Base-by-base conservation (phyloP, 2,329 filamentous ascomycete genomes). In the Colletotrichum sp. region DNA sequence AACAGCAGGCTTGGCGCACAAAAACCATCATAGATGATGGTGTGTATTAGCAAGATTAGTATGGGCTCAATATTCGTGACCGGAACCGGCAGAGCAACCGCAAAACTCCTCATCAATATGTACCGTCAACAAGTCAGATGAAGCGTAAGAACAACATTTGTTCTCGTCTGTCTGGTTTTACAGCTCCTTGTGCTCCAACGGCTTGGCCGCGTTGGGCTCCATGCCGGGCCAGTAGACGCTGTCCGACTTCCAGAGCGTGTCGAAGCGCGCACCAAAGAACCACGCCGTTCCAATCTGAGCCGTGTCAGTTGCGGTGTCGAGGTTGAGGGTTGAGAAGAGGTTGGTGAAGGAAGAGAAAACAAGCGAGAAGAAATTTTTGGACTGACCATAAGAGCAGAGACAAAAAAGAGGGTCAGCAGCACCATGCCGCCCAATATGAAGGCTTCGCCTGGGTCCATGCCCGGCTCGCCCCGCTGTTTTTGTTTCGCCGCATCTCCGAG, bases 191-290 rank as follows among this genome's bases (percentile, higher is more conserved):
- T 78, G 77, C 61, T 67, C 74, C 10, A 76, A 63, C 24, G 74
- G 74, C 74, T 36, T 34, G 38, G 70, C 60, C 69, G 68, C 67
- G 52, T 66, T 66, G 74, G 68, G 52, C 61, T 75, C 73, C 58
- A 65, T 63, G 65, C 71, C 55, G 10, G 77, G 72, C 77, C 77
- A 78, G 67, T 72, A 68, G 63, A 77, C 74, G 60, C 75, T 60
- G 2, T 77, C 68, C 43, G 72, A 57, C 67, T 71, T 77, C 75
- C 75, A 78, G 28, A 78, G 64, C 8, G 81, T 79, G 83, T 98
- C 95, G 84, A 98, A 97, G 73, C 94, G 91, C 34, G 96, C 96
- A 72, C 96, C 96, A 78, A 96, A 89, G 67, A 94, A 86, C 91
- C 92, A 98, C 12, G 96, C 96, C 52, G 91, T 86, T 70, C 92